Evolutionary conservation across 179 eudicot genomes (phyloP), one percentile per base, ranked within the genome.

Genomic region (Spinacia oleracea): DNA sequence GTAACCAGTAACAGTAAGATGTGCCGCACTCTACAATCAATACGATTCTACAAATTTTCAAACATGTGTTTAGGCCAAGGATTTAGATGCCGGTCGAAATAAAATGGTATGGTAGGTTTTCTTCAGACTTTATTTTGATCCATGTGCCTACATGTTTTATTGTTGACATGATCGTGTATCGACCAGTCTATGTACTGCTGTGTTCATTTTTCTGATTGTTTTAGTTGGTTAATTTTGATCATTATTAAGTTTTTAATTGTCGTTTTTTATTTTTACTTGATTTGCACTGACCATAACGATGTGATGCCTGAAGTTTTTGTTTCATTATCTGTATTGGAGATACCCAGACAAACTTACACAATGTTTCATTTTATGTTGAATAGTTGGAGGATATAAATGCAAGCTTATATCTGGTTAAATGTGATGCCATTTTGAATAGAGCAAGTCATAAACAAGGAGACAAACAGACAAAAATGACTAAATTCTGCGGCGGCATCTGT

Each of bases 321-420:
- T 78, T 9, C 14, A 40, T n/a, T 32, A 55, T 77, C 29, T 9
- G 2, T 45, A 9, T 53, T 31, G 43, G 27, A 73, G 38, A 58
- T 53, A 55, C 65, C 45, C 29, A 67, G 79, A 69, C 27, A 16
- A 40, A n/a, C 35, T 73, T 63, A 68, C 43, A 77, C 69, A 32
- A 58, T 69, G 55, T 20, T 69, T 46, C 62, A 21, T 27, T 50
- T 42, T 77, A 64, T 40, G 71, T 56, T 59, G 73, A 73, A 59
- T 83, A 96, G 99, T 85, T 96, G 90, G 99, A 96, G 85, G 99
- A 96, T 86, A 96, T 96, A 84, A 92, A 96, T 81, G 99, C 99
- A 73, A 96, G 99, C 86, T 86, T 96, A 85, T 96, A 92, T 87
- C 98, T 96, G 78, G 99, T 96, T 88, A 96, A 96, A 84, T 93